Evolutionary conservation across 805 yeast genomes (phyloP).

Genomic region (Torulaspora microellipsoides): DNA sequence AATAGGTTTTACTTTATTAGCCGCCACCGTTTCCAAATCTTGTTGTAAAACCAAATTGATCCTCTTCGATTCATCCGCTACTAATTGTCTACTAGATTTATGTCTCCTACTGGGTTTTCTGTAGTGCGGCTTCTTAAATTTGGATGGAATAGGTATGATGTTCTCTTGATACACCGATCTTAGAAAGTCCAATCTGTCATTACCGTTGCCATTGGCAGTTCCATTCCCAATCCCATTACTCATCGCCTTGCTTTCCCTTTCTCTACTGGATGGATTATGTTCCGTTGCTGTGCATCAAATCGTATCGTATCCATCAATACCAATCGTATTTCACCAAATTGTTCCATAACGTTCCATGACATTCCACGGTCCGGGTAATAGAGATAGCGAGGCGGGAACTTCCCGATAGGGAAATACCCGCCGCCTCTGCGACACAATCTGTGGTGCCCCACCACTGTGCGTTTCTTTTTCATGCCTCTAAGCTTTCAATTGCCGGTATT

Average conservation of each 20-base stretch:
- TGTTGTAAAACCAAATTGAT: constrained; percentile 33
- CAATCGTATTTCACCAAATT: neutral
- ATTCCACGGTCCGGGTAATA: neutral
- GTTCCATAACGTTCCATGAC: neutral
- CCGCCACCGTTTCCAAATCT: constrained; percentile 3
- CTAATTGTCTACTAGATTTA: constrained; percentile 67
- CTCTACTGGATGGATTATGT: neutral
- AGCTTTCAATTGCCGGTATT: too few species aligned
- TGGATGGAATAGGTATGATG: constrained; percentile 32
- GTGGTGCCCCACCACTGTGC: too few species aligned
- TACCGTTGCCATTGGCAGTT: constrained; percentile 2
- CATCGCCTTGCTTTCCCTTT: neutral
- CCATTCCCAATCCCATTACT: neutral
- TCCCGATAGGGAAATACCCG: too few species aligned
- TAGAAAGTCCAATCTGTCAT: constrained; percentile 27
- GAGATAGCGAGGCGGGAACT: neutral
- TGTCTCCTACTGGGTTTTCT: constrained; percentile 55
- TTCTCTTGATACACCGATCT: constrained; percentile 25
- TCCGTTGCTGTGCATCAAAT: neutral
- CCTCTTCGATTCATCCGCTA: constrained; percentile 75
- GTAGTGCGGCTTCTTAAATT: constrained; percentile 57
- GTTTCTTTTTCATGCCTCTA: too few species aligned
- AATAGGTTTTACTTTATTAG: constrained; percentile 30
- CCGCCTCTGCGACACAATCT: too few species aligned
- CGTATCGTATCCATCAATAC: too few species aligned